Evolutionary conservation across 2,329 filamentous ascomycete genomes (phyloP).

Genomic region (Fusarium sterilihyphosum): DNA sequence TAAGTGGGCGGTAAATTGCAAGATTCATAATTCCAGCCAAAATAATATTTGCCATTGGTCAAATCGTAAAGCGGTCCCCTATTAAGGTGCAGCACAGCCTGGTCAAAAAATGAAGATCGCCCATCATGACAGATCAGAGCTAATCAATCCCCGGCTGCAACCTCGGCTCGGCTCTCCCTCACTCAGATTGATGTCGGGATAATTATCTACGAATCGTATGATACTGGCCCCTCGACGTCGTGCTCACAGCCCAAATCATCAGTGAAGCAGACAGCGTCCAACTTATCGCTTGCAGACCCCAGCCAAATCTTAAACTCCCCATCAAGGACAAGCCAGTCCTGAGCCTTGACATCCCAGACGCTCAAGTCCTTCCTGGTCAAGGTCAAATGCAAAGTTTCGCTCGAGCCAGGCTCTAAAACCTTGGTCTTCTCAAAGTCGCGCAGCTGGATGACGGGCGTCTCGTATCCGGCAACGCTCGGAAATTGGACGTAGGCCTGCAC

Average conservation of each 20-base stretch:
- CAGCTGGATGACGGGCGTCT: constrained; percentile 75
- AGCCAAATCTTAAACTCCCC: constrained; percentile 53
- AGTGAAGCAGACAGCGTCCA: constrained; percentile 45
- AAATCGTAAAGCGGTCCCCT: neutral
- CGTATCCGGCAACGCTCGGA: constrained; percentile 52
- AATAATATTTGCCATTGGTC: neutral
- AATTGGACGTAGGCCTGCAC: constrained; percentile 59
- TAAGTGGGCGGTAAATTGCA: neutral
- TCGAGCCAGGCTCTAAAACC: constrained; percentile 63
- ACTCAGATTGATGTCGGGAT: neutral
- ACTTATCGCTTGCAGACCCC: constrained; percentile 51
- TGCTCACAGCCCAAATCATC: constrained; percentile 45
- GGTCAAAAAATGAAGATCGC: neutral
- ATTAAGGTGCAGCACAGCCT: neutral
- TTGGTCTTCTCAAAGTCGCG: constrained; percentile 77
- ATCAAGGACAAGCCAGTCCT: constrained; percentile 72
- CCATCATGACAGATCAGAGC: constrained; percentile 3
- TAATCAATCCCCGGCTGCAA: neutral
- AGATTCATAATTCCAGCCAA: neutral
- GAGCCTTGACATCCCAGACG: constrained; percentile 73
- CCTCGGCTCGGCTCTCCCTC: neutral
- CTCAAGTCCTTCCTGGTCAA: constrained; percentile 76
- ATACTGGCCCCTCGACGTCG: constrained; percentile 18
- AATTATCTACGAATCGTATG: constrained; percentile 8
- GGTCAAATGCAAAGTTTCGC: constrained; percentile 62